Evolutionary conservation across 495 filamentous ascomycete genomes (phyloP), one percentile per base, ranked within the genome.

Genomic region (Trypethelium eluteriae): DNA sequence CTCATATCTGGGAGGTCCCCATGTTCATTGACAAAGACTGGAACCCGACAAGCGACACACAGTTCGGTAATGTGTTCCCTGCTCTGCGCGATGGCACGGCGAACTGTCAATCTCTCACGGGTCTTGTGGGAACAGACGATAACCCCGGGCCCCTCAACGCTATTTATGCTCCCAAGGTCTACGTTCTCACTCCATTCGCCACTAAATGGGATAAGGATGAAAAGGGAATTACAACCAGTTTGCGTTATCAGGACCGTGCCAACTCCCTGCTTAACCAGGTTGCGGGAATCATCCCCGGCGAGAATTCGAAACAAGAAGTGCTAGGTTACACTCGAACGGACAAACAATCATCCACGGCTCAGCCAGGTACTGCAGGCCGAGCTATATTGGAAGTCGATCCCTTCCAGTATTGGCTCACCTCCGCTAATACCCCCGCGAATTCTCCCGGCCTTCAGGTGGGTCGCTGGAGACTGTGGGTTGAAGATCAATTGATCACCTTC

Each of bases 201-300:
- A 53, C 12, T 53, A 1, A 53, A n/a, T 14, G 12, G 49, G 18
- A 16, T 18, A 25, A 25, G 11, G 49, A 53, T n/a, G 18, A 14
- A 9, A 16, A 16, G 11, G 11, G 11, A 16, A 25, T 53, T 53
- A 25, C 11, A 16, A 53, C 49, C 18, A 25, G 2, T 5, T 53
- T 53, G 18, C 49, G 11, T 5, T 53, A 53, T 53, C 49, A 53
- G 18, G 49, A 53, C 5, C 49, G 49, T 53, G 49, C 49, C 49
- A 53, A 53, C 18, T 53, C 49, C 18, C 49, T 53, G 49, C 49
- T 53, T 25, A 18, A 53, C 18, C 49, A 53, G 18, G 49, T 53
- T 14, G 49, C 49, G 18, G 49, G 49, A 25, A 16, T 53, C 49
- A 53, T 53, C 5, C 12, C 12, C 49, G 49, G 11, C 16, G 49